Conservation (phyloP, 2,329 filamentous ascomycete genomes). For the Lecanicillium sp. region DNA sequence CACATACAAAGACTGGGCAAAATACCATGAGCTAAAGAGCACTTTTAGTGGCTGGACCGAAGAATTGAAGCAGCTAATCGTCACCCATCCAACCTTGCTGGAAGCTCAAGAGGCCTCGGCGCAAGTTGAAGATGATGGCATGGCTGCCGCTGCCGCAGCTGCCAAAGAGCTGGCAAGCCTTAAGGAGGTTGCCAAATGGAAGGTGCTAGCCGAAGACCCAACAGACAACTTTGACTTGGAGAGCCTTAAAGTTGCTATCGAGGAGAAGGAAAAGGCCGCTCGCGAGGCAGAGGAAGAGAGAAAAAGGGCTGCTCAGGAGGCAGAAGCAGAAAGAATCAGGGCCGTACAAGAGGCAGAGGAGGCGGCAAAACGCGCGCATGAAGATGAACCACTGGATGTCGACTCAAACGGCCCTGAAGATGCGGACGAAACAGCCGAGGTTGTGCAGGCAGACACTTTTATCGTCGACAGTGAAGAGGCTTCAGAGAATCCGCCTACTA, state of each 20-base stretch:
- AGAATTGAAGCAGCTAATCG: constrained; percentile 69
- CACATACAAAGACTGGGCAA: constrained; percentile 95
- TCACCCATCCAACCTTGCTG: constrained; percentile 62
- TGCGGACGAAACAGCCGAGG: constrained; percentile 10
- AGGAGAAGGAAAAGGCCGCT: constrained; percentile 27
- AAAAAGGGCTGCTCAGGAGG: constrained; percentile 15
- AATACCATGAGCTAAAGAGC: constrained; percentile 81
- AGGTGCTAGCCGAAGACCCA: constrained; percentile 65
- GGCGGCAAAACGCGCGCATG: not conserved
- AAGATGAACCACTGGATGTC: constrained; percentile 5
- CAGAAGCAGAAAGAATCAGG: constrained; percentile 15
- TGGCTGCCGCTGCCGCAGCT: constrained; percentile 69
- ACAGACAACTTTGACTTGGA: constrained; percentile 73
- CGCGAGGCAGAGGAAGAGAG: constrained; percentile 25
- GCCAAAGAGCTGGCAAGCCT: constrained; percentile 73
- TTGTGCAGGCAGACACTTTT: too few relatives aligned
- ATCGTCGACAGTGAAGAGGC: too few relatives aligned
- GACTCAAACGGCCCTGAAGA: not conserved
- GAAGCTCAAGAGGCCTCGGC: constrained; percentile 59
- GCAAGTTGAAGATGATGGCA: constrained; percentile 67
- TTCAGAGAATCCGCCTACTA: too few relatives aligned
- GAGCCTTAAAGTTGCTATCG: constrained; percentile 43
- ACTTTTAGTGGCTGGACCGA: constrained; percentile 78
- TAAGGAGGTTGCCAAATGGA: constrained; percentile 79
- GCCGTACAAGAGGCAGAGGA: constrained; percentile 10